A percentile compares a stretch with the other conserved stretches of the same genome.
Conservation (phyloP, 768 basidiomycete species). For the Lanmaoa pseudosensibilis region DNA sequence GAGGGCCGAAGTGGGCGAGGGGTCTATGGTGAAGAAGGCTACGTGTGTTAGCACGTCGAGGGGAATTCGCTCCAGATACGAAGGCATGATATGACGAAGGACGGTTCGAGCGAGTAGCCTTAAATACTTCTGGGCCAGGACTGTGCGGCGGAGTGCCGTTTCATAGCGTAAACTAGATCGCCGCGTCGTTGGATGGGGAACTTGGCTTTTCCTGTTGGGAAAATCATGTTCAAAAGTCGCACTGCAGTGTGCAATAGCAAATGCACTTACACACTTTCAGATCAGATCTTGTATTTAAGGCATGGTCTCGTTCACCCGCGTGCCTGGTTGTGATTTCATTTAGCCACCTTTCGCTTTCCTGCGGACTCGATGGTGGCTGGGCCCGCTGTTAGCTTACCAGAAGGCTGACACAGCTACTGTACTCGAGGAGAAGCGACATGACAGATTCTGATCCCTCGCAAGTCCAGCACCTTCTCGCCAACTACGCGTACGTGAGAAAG, state of each 20-base stretch:
- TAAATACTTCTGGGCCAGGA: conserved; percentile 27
- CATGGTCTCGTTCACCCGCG: conserved; percentile 28
- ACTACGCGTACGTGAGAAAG: conserved; percentile 24
- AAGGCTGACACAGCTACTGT: conserved; percentile 22
- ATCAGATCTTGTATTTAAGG: conserved; percentile 37
- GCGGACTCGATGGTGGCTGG: conserved; percentile 26
- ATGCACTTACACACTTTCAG: conserved; percentile 32
- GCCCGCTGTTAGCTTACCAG: conserved; percentile 15
- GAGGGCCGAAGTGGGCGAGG: conserved; percentile 40
- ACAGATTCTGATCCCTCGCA: conserved; percentile 17
- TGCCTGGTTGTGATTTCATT: conserved; percentile 38
- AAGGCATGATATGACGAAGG: conserved; percentile 40
- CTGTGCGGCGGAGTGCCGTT: conserved; percentile 33
- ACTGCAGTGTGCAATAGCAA: conserved; percentile 31
- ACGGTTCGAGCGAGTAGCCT: conserved; percentile 10
- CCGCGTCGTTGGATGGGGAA: conserved; percentile 34
- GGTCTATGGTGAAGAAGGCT: conserved; percentile 46
- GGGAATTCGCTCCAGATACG: conserved; percentile 50
- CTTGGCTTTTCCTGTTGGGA: conserved; percentile 36
- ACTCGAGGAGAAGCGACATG: conserved; percentile 26
- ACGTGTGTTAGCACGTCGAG: conserved; percentile 58
- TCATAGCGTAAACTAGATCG: conserved; percentile 34
- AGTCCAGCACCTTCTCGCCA: conserved; percentile 9
- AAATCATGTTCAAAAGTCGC: conserved; percentile 33
- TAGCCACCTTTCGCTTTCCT: conserved; percentile 34